Evolutionary conservation across 345 rosid species (phyloP).

Genomic region (Moricandia moricandioides): DNA sequence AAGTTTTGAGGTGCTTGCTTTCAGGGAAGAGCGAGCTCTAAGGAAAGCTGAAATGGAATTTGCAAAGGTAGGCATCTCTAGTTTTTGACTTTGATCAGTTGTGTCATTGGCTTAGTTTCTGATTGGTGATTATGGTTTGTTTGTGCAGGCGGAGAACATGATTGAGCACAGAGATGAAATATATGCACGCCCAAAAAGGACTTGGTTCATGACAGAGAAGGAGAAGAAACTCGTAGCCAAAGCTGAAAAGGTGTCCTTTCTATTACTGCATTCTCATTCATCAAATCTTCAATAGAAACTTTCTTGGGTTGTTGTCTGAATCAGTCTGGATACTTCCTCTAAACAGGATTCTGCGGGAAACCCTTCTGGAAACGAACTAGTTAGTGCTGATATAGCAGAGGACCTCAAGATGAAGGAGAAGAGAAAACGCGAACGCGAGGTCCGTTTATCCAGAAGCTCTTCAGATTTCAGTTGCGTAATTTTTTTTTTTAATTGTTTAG

Average conservation of each 20-base stretch:
- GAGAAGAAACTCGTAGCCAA: slow-evolving; percentile 76
- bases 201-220: slow-evolving; percentile 89
- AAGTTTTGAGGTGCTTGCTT: slow-evolving; percentile 4
- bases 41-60: slow-evolving; percentile 98
- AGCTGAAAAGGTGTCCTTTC: slow-evolving; percentile 54
- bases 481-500: neutral
- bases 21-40: slow-evolving; percentile 85
- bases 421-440: slow-evolving; percentile 90
- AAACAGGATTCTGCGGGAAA: slow-evolving; percentile 57
- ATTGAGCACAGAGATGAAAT: slow-evolving; percentile 83
- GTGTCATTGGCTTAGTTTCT: neutral
- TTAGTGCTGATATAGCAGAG: slow-evolving; percentile 89
- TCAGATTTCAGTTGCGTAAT: slow-evolving; percentile 23
- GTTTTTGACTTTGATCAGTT: slow-evolving; percentile 4
- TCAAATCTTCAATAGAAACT: neutral
- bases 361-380: slow-evolving; percentile 51
- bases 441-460: slow-evolving; percentile 16
- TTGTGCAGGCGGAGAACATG: slow-evolving; percentile 86
- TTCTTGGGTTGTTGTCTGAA: slow-evolving; percentile 3
- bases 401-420: slow-evolving; percentile 90
- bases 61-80: slow-evolving; percentile 61
- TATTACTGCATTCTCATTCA: neutral
- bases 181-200: slow-evolving; percentile 81
- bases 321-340: slow-evolving; percentile 4
- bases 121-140: slow-evolving; percentile 11